Evolutionary conservation across 768 basidiomycete genomes (phyloP), one percentile per base, ranked within the genome.

Genomic region (Collybia mongolica): DNA sequence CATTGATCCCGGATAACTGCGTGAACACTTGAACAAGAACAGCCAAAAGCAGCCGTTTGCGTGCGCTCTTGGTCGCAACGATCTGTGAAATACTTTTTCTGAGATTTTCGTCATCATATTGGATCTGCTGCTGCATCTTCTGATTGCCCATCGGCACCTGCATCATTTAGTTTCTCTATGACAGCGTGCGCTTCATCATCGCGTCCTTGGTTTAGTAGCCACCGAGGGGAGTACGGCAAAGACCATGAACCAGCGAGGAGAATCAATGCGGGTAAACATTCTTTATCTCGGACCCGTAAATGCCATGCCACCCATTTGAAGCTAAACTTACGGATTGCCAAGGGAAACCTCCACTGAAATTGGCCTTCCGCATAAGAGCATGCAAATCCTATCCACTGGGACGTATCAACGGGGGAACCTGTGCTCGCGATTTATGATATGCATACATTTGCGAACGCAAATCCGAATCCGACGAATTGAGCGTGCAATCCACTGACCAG

Each of bases 401-500:
- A 26, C 4, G 7, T 7, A 7, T 7, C 24, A 26, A 26, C 7
- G 7, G 24, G 4, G 7, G 24, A 26, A 3, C 24, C 24, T 26
- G 7, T 26, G 7, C 4, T 7, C 3, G 7, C 24, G 24, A 26
- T 7, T 3, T 7, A 3, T 7, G 19, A 7, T 7, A 3, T 7
- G 19, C 14, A 37, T 26, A 53, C 52, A 23, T 49, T 49, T 6
- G 52, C 41, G 23, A 53, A 9, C 8, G 43, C 40, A 41, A 49
- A 53, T 14, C 52, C 47, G 20, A 53, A 29, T 18, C 42, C 48
- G 17, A 44, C 43, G 20, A 53, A 45, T 43, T 49, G 47, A 5
- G 47, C 52, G 17, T 49, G 52, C n/a, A 53, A 36, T 17, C 52
- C 52, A 26, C 42, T 53, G 22, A 53, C 48, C 0, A 53, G 52